phyloP scores from a whole-genome alignment of 2,329 filamentous ascomycete genomes.

The Hypoxylon sp. region DNA sequence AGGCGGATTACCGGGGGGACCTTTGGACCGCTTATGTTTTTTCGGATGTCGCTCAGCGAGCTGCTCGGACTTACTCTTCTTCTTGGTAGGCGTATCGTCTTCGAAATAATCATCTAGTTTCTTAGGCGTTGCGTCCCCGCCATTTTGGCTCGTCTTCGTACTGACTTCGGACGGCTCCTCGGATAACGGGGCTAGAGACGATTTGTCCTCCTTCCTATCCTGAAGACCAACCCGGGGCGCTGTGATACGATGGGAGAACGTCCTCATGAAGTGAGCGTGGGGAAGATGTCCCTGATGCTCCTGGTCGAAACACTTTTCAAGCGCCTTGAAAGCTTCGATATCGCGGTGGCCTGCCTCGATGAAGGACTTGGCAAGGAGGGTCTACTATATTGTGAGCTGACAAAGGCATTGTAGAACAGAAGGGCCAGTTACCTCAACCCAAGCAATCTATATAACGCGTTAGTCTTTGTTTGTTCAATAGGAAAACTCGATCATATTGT shows the following conservation, averaged over 20 bases:
- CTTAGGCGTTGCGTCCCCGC: constrained; percentile 36
- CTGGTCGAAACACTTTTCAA: constrained; percentile 73
- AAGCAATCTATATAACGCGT: constrained; percentile 63
- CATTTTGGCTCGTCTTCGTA: constrained; percentile 40
- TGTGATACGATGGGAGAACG: constrained; percentile 67
- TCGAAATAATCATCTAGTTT: constrained; percentile 47
- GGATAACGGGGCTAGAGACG: constrained; percentile 47
- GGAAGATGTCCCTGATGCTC: constrained; percentile 71
- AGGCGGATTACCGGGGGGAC: constrained; percentile 56
- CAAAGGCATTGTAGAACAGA: constrained; percentile 5
- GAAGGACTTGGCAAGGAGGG: constrained; percentile 74
- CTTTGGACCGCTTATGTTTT: constrained; percentile 53
- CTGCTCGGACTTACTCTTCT: constrained; percentile 57
- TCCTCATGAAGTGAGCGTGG: constrained; percentile 75
- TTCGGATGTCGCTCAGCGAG: constrained; percentile 57
- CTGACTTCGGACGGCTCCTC: constrained; percentile 51
- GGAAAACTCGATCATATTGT: constrained; percentile 29
- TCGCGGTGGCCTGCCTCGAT: constrained; percentile 74
- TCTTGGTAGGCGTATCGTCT: constrained; percentile 49
- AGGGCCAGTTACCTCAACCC: constrained; percentile 65
- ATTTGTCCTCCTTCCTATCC: constrained; percentile 54
- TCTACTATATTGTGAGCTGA: constrained; percentile 48
- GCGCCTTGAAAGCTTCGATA: constrained; percentile 73
- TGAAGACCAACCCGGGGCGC: constrained; percentile 52
- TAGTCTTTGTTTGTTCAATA: constrained; percentile 36